Evolutionary conservation across 163 green algal species (phyloP), one percentile per base, ranked within the genome.

Genomic region (Prototheca wickerhamii): DNA sequence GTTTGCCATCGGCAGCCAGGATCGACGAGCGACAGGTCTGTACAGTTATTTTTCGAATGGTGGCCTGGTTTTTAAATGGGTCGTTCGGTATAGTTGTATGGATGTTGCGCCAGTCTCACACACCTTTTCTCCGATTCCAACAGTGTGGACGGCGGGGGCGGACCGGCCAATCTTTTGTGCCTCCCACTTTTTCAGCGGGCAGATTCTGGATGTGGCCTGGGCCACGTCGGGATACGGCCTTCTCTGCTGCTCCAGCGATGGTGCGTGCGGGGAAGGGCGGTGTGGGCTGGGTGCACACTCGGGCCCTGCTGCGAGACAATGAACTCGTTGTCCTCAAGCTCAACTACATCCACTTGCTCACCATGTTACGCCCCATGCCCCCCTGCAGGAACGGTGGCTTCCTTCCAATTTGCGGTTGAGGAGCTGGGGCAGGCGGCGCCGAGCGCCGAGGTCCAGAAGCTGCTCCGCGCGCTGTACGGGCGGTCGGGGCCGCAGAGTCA

Each of bases 191-290:
- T 92, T 90, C 70, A 58, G 63, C 29, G 68, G 72, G 40, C 67
- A 70, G 21, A 74, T 95, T 0, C 63, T 86, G 17, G 92, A 98
- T 71, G 21, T 92, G 29, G 76, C 78, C 20, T 94, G 87, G 87
- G 76, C 71, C 7, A 77, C 84, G 4, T 78, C 91, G 34, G 91
- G 91, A 21, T 79, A 84, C 52, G 78, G 77, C 1, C 69, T 97
- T 23, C 65, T 97, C n/a, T 79, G 79, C 2, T 78, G 67, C 66
- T 94, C 88, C 7, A 78, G 71, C 3, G 91, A 97, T 51, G 89
- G 63, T 90, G 83, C 28, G 69, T 59, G 10, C 55, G 17, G 15
- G 33, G 4, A 4, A 23, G 21, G 46, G 3, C n/a, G 33, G 23
- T 20, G 53, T 40, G 53, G 30, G 1, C 37, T 20, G 18, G 2